Evolutionary conservation across 2,329 filamentous ascomycete genomes (phyloP), one percentile per base, ranked within the genome.

Genomic region (Aureobasidium subglaciale): DNA sequence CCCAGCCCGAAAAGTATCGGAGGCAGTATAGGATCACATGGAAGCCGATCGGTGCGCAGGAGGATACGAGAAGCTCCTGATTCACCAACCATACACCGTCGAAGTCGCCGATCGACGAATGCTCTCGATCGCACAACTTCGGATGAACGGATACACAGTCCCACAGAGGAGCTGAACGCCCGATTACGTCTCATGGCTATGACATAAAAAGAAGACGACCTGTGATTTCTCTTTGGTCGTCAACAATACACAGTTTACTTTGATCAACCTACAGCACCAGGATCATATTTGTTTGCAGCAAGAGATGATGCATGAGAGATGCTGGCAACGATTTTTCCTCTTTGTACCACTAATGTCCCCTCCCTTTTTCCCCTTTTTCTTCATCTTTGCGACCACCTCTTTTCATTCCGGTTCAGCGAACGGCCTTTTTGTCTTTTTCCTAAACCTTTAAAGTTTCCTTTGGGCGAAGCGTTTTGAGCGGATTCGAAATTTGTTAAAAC

Each of bases 1-100:
- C 70, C 70, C 18, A 76, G 73, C 58, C 74, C 75, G 15, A 60
- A 61, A n/a, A 60, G 64, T 34, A 60, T 60, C 10, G 15, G 22
- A 30, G 50, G 50, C 16, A 54, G 50, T 35, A 54, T 54, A n/a
- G 18, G 30, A 11, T 34, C 42, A 18, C 66, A 67, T 37, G 60
- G 61, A 29, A 69, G 70, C 58, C 68, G 70, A 43, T 65, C 68
- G 3, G 65, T 70, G 25, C 65, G 64, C 42, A 65, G 62, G 53
- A 67, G 68, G 27, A 68, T 68, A 59, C 61, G 64, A 29, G 65
- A 67, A 8, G 63, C 61, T 8, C 58, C 55, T 4, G 58, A 61
- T 10, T 57, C 55, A 15, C 58, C 60, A 5, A 50, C 59, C 22
- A 6, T 56, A 20, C 54, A 42, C 10, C 56, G 56, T 15, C 58